Conservation (phyloP, 2,329 filamentous ascomycete species). For the Alternaria sp. region DNA sequence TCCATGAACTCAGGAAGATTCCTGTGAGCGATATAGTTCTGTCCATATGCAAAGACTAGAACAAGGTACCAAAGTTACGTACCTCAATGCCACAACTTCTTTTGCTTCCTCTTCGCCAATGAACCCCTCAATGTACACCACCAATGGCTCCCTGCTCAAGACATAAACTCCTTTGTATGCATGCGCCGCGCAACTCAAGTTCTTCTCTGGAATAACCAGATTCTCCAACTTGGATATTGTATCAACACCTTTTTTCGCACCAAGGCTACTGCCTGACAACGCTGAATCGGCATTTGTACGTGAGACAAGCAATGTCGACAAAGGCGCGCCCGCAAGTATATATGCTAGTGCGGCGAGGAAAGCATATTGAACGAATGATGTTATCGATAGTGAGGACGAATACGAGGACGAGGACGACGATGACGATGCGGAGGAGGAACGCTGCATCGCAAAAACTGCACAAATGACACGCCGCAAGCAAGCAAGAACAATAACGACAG, state of each 20-base stretch:
- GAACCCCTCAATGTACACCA: constrained; percentile 67
- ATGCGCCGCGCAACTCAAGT: constrained; percentile 52
- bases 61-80: constrained; percentile 12
- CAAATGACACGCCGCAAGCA: neutral
- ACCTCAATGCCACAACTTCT: constrained; percentile 64
- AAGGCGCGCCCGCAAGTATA: constrained; percentile 48
- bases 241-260: constrained; percentile 3
- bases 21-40: neutral
- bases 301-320: constrained; percentile 20
- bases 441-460: neutral
- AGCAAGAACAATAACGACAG: neutral
- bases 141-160: constrained; percentile 61
- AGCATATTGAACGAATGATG: constrained; percentile 42
- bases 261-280: neutral
- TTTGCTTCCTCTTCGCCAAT: constrained; percentile 58
- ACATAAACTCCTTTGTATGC: constrained; percentile 56
- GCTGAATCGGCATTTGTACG: neutral
- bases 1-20: neutral
- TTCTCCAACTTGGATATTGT: constrained; percentile 44
- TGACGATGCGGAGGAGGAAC: constrained; percentile 13
- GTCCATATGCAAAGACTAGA: neutral
- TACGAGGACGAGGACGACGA: constrained; percentile 7
- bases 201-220: constrained; percentile 52
- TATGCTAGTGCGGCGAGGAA: constrained; percentile 42
- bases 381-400: constrained; percentile 24